Evolutionary conservation across 2,329 filamentous ascomycete genomes (phyloP).

Genomic region (Xylaria sp.): DNA sequence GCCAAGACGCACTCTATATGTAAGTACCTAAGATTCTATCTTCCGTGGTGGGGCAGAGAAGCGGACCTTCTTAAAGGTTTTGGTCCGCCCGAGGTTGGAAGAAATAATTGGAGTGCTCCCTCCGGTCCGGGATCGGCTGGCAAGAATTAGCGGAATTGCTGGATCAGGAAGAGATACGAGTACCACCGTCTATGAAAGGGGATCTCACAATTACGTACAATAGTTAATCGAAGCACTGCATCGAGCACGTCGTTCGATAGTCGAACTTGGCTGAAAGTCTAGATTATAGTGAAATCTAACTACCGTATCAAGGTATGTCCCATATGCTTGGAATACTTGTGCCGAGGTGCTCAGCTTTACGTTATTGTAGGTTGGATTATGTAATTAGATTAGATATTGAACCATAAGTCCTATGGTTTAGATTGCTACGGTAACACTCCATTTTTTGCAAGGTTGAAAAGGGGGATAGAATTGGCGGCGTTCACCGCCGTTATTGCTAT

Average conservation of each 20-base stretch:
- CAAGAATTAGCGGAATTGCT: slow-evolving; percentile 7
- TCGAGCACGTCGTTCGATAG: no score
- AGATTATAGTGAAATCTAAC: background rate
- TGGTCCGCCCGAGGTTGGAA: background rate
- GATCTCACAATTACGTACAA: no score
- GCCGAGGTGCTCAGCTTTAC: background rate
- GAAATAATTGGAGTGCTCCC: slow-evolving; percentile 1
- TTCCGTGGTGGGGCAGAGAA: slow-evolving; percentile 10
- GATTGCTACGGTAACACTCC: background rate
- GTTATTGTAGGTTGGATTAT: background rate
- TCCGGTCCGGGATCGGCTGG: slow-evolving; percentile 17
- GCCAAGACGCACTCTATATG: background rate
- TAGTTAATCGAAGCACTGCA: no score
- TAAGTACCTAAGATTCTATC: background rate
- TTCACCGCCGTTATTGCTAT: slow-evolving; percentile 26
- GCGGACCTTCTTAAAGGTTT: background rate
- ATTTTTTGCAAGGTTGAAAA: slow-evolving; percentile 11
- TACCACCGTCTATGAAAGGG: no score
- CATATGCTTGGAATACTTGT: background rate
- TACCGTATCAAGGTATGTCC: background rate
- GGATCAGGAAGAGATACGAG: background rate
- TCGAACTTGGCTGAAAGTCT: background rate
- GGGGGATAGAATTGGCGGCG: slow-evolving; percentile 14
- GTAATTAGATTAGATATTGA: background rate
- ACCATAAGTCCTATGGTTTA: background rate